A percentile compares a stretch with the other conserved stretches of the same genome.
Evolutionary conservation across 208 protist species (phyloP).

Genomic region (Trypanosomatidae sp.): DNA sequence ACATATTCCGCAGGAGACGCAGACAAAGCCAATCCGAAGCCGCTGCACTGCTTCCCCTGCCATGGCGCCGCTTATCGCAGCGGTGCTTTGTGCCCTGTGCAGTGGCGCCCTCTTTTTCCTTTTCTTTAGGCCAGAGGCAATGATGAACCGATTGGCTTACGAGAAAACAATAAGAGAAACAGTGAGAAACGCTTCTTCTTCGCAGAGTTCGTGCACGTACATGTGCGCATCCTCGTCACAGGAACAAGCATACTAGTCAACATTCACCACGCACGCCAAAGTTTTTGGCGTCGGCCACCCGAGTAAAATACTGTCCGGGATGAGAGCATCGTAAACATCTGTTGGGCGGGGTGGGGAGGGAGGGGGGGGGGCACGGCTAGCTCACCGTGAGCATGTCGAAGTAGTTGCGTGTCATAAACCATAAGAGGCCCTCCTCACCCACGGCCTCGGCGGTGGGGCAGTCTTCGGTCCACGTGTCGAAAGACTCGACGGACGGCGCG

Average conservation of each 20-base stretch:
- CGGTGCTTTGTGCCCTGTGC: too few relatives aligned
- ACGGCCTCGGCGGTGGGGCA: constrained; percentile 59
- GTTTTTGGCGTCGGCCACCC: too few relatives aligned
- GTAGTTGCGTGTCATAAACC: constrained; percentile 80
- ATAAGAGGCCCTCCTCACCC: constrained; percentile 56
- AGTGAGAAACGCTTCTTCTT: too few relatives aligned
- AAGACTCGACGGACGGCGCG: constrained; percentile 59
- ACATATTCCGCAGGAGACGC: neutral
- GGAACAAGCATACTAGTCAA: too few relatives aligned
- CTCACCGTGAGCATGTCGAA: constrained; percentile 63
- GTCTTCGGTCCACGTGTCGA: constrained; percentile 66
- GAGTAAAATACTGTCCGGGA: too few relatives aligned
- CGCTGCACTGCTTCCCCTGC: neutral
- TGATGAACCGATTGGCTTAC: too few relatives aligned
- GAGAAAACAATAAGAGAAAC: too few relatives aligned
- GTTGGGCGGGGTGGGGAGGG: neutral
- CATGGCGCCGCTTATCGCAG: neutral
- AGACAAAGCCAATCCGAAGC: neutral
- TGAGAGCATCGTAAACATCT: neutral
- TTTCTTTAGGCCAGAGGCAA: too few relatives aligned
- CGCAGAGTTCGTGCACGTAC: too few relatives aligned
- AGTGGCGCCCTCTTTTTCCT: too few relatives aligned
- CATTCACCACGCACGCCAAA: too few relatives aligned
- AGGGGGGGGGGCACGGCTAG: neutral
- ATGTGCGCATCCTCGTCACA: too few relatives aligned